Evolutionary conservation across 2,329 filamentous ascomycete species (phyloP).

Genomic region (Fusarium tjaetaba): DNA sequence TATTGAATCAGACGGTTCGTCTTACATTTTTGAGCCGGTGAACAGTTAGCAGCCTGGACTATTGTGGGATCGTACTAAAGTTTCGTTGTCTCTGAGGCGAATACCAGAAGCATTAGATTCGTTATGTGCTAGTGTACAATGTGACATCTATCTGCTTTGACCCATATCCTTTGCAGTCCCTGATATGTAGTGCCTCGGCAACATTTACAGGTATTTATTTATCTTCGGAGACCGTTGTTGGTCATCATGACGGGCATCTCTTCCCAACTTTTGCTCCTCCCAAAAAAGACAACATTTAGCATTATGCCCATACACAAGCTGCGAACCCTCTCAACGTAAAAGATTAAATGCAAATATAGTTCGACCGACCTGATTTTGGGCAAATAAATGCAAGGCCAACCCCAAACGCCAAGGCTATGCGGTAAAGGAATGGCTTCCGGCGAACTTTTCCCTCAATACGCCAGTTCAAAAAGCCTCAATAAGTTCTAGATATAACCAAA

Average conservation of each 20-base stretch:
- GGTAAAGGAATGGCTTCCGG: slow-evolving; percentile 38
- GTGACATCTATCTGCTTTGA: slow-evolving; percentile 4
- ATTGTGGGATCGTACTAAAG: neutral
- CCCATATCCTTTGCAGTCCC: neutral
- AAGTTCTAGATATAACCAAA: slow-evolving; percentile 19
- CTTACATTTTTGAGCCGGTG: neutral
- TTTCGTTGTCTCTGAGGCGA: neutral
- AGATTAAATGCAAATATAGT: slow-evolving; percentile 36
- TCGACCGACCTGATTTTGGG: slow-evolving; percentile 19
- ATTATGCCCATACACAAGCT: slow-evolving; percentile 30
- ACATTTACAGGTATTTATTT: slow-evolving; percentile 7
- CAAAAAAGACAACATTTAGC: slow-evolving; percentile 25
- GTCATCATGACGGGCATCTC: slow-evolving; percentile 14
- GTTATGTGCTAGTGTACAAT: slow-evolving; percentile 40
- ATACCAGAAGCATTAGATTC: slow-evolving; percentile 37
- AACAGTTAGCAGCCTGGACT: neutral
- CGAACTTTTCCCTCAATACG: slow-evolving; percentile 26
- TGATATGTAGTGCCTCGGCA: neutral
- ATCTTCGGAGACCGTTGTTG: slow-evolving; percentile 11
- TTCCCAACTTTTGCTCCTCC: slow-evolving; percentile 25
- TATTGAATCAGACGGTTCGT: neutral
- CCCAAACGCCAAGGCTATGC: slow-evolving; percentile 44
- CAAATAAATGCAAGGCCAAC: slow-evolving; percentile 25
- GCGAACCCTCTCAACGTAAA: slow-evolving; percentile 5
- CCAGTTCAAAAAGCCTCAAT: slow-evolving; percentile 30